Conservation (phyloP, 768 basidiomycete genomes). For the Rhodotorula babjevae region DNA sequence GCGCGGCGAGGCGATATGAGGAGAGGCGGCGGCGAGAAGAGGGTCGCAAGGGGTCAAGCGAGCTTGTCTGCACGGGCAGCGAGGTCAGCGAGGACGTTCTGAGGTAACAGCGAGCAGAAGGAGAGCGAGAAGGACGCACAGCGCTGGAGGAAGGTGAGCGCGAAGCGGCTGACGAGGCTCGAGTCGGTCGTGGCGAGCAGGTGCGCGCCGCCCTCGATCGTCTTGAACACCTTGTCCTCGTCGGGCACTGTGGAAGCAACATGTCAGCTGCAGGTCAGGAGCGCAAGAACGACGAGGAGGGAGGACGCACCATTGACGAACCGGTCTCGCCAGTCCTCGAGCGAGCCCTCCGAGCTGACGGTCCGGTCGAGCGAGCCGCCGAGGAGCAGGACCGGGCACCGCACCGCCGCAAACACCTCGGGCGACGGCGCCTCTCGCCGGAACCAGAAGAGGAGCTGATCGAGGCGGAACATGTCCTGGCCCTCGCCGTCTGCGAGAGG, state of each 20-base stretch:
- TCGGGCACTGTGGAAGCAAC: not conserved
- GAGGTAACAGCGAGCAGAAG: not conserved
- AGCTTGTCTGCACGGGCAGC: not conserved
- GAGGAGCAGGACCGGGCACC: slow-evolving; percentile 11
- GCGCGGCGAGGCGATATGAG: no score
- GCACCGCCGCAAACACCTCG: slow-evolving; percentile 13
- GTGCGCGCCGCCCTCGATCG: slow-evolving; percentile 13
- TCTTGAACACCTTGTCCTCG: slow-evolving; percentile 6
- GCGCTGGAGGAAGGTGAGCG: slow-evolving; percentile 15
- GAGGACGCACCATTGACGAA: slow-evolving; percentile 7
- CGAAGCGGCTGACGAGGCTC: slow-evolving; percentile 22
- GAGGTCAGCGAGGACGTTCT: not conserved
- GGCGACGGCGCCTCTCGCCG: not conserved
- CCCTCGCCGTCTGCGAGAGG: not conserved
- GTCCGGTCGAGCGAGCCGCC: slow-evolving; percentile 14
- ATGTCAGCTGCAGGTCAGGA: no score
- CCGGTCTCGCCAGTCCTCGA: slow-evolving; percentile 18
- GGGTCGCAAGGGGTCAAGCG: not conserved
- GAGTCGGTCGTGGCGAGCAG: slow-evolving; percentile 12
- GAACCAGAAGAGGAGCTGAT: slow-evolving; percentile 22
- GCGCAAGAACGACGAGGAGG: accelerated
- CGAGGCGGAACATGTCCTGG: not conserved
- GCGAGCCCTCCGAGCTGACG: slow-evolving; percentile 6
- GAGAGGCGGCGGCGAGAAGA: no score
- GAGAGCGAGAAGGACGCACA: not conserved